A percentile compares a stretch with the other conserved stretches of the same genome.
Conservation (phyloP, 225 moss, liverwort and hornwort genomes). For the Bryoerythrophyllum caledonicum region DNA sequence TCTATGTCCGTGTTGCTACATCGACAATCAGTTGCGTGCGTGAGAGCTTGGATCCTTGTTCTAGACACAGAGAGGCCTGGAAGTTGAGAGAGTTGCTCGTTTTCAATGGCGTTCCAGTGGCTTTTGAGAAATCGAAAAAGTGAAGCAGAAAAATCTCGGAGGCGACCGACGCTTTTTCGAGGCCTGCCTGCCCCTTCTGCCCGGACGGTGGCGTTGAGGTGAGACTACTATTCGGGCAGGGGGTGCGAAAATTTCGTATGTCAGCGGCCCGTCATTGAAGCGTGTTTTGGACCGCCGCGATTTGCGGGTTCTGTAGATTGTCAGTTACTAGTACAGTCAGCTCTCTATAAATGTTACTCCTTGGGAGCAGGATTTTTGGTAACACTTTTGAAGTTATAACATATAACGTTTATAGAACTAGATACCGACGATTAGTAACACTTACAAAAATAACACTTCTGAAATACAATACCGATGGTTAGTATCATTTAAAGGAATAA, state of each 20-base stretch:
- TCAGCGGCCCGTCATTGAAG: not conserved
- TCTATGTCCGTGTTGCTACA: not conserved
- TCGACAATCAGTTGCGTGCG: not conserved
- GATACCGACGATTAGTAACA: too few species aligned
- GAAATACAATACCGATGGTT: too few species aligned
- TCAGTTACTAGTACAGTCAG: too few species aligned
- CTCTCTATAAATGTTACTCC: too few species aligned
- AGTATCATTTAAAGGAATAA: too few species aligned
- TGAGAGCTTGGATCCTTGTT: not conserved
- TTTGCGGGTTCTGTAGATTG: not conserved
- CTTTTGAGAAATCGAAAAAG: slow-evolving; percentile 13
- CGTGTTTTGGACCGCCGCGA: not conserved
- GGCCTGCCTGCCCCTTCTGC: slow-evolving; percentile 6
- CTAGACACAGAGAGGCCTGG: not conserved
- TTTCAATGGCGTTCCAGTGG: not conserved
- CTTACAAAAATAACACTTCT: too few species aligned
- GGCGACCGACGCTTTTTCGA: slow-evolving; percentile 23
- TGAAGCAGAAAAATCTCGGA: slow-evolving; percentile 6
- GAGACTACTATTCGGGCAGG: not conserved
- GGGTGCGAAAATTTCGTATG: not conserved
- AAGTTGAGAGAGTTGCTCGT: not conserved
- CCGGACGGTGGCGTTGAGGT: not conserved
- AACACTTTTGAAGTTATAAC: too few species aligned
- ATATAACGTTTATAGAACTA: too few species aligned
- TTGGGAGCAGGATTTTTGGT: too few species aligned